Evolutionary conservation across 75 land plant species (phyloP).

Genomic region (Ceratopteris richardii): DNA sequence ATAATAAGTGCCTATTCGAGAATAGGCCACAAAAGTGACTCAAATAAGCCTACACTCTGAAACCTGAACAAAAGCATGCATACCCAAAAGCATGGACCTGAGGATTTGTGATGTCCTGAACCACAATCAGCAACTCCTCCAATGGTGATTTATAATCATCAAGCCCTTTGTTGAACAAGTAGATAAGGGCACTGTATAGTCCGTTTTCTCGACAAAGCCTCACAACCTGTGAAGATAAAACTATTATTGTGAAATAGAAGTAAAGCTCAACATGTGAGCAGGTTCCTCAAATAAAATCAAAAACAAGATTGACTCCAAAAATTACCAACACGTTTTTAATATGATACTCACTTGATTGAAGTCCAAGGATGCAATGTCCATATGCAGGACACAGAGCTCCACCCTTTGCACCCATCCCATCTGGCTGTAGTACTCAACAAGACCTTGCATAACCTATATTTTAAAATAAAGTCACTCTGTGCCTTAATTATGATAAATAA

Average conservation of each 20-base stretch:
- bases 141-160: slow-evolving; percentile 82
- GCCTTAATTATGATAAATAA: too few species aligned
- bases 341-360: slow-evolving; percentile 73
- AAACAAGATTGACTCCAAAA: too few species aligned
- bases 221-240: slow-evolving; percentile 52
- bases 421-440: slow-evolving; percentile 92
- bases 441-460: slow-evolving; percentile 88
- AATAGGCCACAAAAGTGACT: too few species aligned
- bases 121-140: slow-evolving; percentile 76
- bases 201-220: slow-evolving; percentile 86
- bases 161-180: slow-evolving; percentile 85
- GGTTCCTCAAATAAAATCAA: not conserved
- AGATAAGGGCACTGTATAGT: slow-evolving; percentile 85
- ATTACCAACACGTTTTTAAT: not conserved
- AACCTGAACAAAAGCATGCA: slow-evolving; percentile 14
- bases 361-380: slow-evolving; percentile 96
- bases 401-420: slow-evolving; percentile 93
- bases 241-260: not conserved
- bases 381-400: slow-evolving; percentile 96
- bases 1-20: too few species aligned
- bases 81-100: slow-evolving; percentile 65
- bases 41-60: too few species aligned
- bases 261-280: not conserved
- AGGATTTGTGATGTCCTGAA: slow-evolving; percentile 43
- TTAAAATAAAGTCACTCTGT: not conserved